Conservation (phyloP, 2,329 filamentous ascomycete species). For the Pseudomassariella vexata region DNA sequence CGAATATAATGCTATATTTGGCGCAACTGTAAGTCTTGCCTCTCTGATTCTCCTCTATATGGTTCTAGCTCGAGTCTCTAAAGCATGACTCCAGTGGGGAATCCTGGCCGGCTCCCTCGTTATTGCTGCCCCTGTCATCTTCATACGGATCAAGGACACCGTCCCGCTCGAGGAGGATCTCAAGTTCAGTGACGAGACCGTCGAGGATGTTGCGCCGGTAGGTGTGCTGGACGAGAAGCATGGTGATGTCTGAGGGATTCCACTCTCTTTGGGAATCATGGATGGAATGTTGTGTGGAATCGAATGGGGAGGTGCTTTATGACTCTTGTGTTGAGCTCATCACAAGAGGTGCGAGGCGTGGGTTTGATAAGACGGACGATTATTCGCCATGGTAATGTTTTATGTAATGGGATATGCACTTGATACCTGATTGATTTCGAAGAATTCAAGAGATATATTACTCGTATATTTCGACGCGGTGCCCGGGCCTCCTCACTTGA, state of each 20-base stretch:
- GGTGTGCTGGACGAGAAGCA: constrained; percentile 20
- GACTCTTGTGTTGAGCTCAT: no score
- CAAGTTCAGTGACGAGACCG: constrained; percentile 76
- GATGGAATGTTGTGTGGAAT: no score
- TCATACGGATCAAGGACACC: constrained; percentile 75
- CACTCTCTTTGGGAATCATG: no score
- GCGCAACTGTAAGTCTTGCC: constrained; percentile 34
- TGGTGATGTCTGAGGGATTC: constrained; percentile 6
- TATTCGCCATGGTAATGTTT: no score
- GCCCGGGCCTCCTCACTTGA: no score
- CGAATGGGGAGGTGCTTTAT: no score
- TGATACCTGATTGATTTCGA: no score
- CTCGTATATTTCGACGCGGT: no score
- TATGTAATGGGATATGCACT: no score
- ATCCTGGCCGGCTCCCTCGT: constrained; percentile 69
- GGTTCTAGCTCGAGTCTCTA: neutral
- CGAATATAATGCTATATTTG: constrained; percentile 68
- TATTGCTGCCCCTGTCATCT: constrained; percentile 73
- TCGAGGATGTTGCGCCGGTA: constrained; percentile 56
- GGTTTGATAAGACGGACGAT: no score
- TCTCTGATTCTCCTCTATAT: neutral
- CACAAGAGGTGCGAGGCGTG: no score
- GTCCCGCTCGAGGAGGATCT: constrained; percentile 77
- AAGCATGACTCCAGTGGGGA: constrained; percentile 55
- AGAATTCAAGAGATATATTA: no score